Percentiles rank a stretch among this genome's conserved stretches.
These are phyloP conservation scores for Linnemannia elongata DNA, from an alignment of 192 early-diverging fungal species.

Conservation along the genomic window DNA sequence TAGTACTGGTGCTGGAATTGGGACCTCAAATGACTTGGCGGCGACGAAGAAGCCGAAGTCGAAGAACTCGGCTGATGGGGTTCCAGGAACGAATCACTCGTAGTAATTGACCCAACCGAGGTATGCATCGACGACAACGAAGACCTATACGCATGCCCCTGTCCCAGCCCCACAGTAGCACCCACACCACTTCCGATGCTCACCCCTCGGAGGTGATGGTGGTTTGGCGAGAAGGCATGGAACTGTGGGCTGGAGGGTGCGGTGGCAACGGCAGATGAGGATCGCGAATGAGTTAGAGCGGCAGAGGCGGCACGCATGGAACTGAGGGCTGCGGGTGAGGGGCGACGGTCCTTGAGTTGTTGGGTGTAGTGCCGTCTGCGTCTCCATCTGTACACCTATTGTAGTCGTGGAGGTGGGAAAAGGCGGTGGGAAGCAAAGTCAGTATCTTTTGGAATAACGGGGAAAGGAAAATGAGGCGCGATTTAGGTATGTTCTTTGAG, in stretches of 20 bases:
- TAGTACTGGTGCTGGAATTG: conserved; percentile 41
- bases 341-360: conserved; percentile 1
- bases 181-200: no score
- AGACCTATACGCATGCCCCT: conserved; percentile 7
- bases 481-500: no score
- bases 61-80: conserved; percentile 19
- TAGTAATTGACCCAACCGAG: conserved; percentile 11
- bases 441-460: not conserved
- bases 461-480: no score
- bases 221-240: not conserved
- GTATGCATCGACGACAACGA: conserved; percentile 26
- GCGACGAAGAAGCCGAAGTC: not conserved
- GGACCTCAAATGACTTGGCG: conserved; percentile 4
- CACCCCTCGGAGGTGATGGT: not conserved
- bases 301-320: conserved; percentile 24
- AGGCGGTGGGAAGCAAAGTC: not conserved
- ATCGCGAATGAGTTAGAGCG: not conserved
- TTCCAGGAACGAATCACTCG: conserved; percentile 21
- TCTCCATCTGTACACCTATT: conserved; percentile 36
- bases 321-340: not conserved
- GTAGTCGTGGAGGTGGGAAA: not conserved
- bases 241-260: not conserved
- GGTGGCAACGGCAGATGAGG: not conserved
- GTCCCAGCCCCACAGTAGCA: not conserved
- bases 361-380: conserved; percentile 13